A percentile compares a stretch with the other conserved stretches of the same genome.
Conservation (phyloP, 768 basidiomycete genomes). For the Tylopilus plumbeoviolaceoides region DNA sequence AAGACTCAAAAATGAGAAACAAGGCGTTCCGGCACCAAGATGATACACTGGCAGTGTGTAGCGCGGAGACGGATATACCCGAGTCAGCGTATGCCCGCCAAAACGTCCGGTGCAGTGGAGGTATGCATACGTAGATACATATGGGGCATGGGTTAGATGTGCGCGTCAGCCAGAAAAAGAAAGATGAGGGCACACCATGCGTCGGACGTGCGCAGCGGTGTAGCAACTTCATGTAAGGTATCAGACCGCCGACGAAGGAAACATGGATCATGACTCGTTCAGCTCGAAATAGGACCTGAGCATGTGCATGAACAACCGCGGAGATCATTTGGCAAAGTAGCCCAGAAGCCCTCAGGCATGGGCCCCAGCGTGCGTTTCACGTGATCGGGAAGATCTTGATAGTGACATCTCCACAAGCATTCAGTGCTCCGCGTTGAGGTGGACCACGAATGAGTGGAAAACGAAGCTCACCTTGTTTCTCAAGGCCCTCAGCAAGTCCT, state of each 20-base stretch:
- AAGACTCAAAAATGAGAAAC: not conserved
- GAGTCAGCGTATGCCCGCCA: too few relatives aligned
- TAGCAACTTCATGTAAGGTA: too few relatives aligned
- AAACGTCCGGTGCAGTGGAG: conserved; percentile 1
- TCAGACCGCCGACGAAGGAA: too few relatives aligned
- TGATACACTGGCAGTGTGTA: not conserved
- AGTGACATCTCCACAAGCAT: conserved; percentile 92
- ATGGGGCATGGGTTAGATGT: not conserved
- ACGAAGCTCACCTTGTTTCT: conserved; percentile 78
- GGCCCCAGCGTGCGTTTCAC: conserved; percentile 85
- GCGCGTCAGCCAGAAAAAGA: not conserved
- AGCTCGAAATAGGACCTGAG: conserved; percentile 88
- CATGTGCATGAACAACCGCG: conserved; percentile 89
- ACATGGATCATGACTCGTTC: conserved; percentile 38
- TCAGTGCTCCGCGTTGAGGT: conserved; percentile 11
- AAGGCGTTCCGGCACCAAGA: not conserved
- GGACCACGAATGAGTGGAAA: not conserved
- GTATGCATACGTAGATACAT: conserved; percentile 13
- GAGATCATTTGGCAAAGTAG: conserved; percentile 95
- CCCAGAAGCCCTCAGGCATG: conserved; percentile 89
- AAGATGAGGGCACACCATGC: not conserved
- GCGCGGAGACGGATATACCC: not conserved
- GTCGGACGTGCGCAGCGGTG: not conserved
- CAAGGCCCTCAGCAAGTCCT: conserved; percentile 88
- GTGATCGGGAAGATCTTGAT: conserved; percentile 92